These are phyloP conservation scores for Lichtheimia corymbifera DNA, from an alignment of 371 early-diverging fungal genomes.

Conservation along the genomic window DNA sequence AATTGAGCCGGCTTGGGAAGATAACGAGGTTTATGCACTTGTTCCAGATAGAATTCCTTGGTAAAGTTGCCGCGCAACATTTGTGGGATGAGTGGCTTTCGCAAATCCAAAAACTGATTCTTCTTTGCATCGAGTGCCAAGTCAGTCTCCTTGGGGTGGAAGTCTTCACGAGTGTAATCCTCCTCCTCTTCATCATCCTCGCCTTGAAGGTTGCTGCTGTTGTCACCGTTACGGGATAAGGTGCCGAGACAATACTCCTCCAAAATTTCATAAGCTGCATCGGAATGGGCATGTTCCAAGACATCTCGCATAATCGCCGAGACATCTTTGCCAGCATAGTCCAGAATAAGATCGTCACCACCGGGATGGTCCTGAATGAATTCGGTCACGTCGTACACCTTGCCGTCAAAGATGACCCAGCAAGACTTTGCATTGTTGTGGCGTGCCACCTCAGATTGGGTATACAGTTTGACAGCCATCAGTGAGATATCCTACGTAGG, in stretches of 20 bases:
- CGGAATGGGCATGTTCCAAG: slow-evolving; percentile 78
- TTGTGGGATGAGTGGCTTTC: slow-evolving; percentile 82
- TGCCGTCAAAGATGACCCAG: slow-evolving; percentile 75
- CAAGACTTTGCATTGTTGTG: slow-evolving; percentile 68
- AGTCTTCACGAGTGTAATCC: slow-evolving; percentile 48
- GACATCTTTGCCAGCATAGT: slow-evolving; percentile 79
- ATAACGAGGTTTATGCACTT: slow-evolving; percentile 91
- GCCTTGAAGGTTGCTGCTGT: slow-evolving; percentile 16
- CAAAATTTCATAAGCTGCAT: slow-evolving; percentile 81
- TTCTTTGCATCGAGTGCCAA: slow-evolving; percentile 47
- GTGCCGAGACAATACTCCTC: slow-evolving; percentile 78
- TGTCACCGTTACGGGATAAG: slow-evolving; percentile 22
- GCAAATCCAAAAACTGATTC: slow-evolving; percentile 80
- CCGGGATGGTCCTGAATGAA: slow-evolving; percentile 86
- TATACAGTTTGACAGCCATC: slow-evolving; percentile 25
- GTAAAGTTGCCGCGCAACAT: slow-evolving; percentile 71
- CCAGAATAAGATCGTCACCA: slow-evolving; percentile 73
- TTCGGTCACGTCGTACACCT: slow-evolving; percentile 85
- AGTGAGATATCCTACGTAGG: not conserved
- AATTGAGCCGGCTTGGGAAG: slow-evolving; percentile 76
- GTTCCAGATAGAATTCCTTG: slow-evolving; percentile 83
- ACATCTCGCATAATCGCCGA: slow-evolving; percentile 74
- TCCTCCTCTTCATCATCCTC: slow-evolving; percentile 33
- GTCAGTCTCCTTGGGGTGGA: slow-evolving; percentile 51
- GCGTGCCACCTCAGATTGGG: slow-evolving; percentile 64